phyloP scores from a whole-genome alignment of 2,329 filamentous ascomycete genomes.

The Fusarium goolgardi region DNA sequence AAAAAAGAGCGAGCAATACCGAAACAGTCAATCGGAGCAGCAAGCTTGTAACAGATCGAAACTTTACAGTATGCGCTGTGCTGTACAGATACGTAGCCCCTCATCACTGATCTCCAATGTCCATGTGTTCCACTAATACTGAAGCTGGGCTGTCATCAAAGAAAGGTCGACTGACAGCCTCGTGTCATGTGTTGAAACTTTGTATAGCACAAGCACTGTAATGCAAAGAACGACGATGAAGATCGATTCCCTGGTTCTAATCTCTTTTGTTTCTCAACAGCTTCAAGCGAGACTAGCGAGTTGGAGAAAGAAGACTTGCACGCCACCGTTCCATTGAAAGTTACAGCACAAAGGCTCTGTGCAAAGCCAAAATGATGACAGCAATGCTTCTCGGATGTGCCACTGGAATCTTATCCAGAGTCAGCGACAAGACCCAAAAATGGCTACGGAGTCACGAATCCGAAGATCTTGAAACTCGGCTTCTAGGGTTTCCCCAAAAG shows the following conservation, averaged over 20 bases:
- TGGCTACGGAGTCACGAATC: conserved; percentile 35
- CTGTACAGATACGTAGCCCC: neutral
- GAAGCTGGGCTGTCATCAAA: conserved; percentile 12
- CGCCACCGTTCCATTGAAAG: conserved; percentile 37
- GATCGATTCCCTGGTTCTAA: conserved; percentile 27
- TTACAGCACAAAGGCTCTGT: conserved; percentile 30
- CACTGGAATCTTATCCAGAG: conserved; percentile 15
- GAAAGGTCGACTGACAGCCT: conserved; percentile 25
- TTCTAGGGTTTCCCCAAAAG: conserved; percentile 15
- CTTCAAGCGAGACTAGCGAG: conserved; percentile 11
- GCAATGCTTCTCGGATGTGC: conserved; percentile 24
- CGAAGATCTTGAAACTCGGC: conserved; percentile 27
- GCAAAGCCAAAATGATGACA: conserved; percentile 25
- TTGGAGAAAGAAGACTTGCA: conserved; percentile 13
- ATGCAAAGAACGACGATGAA: conserved; percentile 18
- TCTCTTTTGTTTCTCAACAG: conserved; percentile 27
- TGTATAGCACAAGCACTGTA: conserved; percentile 1
- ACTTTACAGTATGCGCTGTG: neutral
- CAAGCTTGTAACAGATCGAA: neutral
- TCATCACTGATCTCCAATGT: conserved; percentile 18
- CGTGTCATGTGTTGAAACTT: conserved; percentile 37
- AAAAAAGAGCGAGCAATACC: neutral
- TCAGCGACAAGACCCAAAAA: conserved; percentile 6
- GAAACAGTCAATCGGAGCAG: neutral
- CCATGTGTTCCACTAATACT: conserved; percentile 20